Base-by-base conservation (phyloP, 176 grass and related monocot species). In the Cocos nucifera region DNA sequence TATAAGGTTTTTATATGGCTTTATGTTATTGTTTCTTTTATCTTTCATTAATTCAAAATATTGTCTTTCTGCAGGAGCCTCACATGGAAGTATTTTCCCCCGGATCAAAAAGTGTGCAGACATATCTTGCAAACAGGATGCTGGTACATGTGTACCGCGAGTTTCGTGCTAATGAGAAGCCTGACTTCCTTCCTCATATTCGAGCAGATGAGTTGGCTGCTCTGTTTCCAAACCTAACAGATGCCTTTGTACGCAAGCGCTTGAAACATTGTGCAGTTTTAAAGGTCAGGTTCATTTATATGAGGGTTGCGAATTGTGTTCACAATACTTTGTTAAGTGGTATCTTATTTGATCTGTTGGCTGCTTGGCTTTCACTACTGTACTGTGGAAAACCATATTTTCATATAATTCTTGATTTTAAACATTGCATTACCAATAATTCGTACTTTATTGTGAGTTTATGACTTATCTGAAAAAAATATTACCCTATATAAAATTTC, bases 71-170 rank as follows among this genome's bases (percentile, higher is more conserved):
- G 29, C 80, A 96, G 91, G 87, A 97, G 65, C 92, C 92, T 59
- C 92, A 91, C 63, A 88, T 97, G 92, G 92, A 97, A 77, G 87
- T 88, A 62, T 72, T 82, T 77, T 76, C 80, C 44, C 87, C 92
- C 50, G 81, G 69, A 44, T 67, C 83, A 49, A 97, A 97, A 62
- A 84, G 63, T 69, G 17, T 85, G 48, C 84, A 85, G 76, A 85
- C 72, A 55, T 97, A 88, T 87, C 78, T 97, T 76, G 51, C 88
- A 22, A 90, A 97, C 55, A 75, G 87, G 59, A 75, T 97, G 65
- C 61, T 91, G 65, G 87, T 79, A 65, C 85, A 91, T 75, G 77
- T 88, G 48, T 88, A 97, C 77, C 84, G 84, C 22, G 81, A 97
- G 79, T 97, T 97, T 74, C 84, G 78, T 71, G 70, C 77, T 57